These are phyloP conservation scores for Syncephalis plumigaleata DNA, from an alignment of 371 early-diverging fungal genomes.

Conservation along the genomic window DNA sequence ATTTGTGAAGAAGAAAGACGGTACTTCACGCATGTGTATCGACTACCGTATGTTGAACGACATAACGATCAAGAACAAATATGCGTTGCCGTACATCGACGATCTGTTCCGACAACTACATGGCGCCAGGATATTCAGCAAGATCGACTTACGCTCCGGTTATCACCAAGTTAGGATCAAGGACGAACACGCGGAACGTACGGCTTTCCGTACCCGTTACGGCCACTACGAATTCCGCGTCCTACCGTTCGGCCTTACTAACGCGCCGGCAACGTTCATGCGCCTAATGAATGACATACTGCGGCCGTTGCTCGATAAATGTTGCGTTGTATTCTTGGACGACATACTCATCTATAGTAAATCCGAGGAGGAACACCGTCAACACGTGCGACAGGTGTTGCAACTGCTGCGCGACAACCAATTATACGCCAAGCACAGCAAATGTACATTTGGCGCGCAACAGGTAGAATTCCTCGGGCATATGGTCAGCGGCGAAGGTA, in stretches of 20 bases:
- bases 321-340: too few relatives aligned
- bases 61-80: background rate
- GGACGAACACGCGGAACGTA: constrained; percentile 14
- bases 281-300: constrained; percentile 14
- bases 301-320: constrained; percentile 6
- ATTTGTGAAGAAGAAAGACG: constrained; percentile 34
- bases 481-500: constrained; percentile 11
- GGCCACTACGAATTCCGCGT: constrained; percentile 22
- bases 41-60: constrained; percentile 19
- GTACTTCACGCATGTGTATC: constrained; percentile 18
- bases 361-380: constrained; percentile 12
- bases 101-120: constrained; percentile 9
- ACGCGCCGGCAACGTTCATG: constrained; percentile 20
- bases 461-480: constrained; percentile 18
- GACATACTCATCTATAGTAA: too few relatives aligned
- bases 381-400: constrained; percentile 15
- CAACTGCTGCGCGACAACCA: constrained; percentile 10
- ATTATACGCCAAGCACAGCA: constrained; percentile 14
- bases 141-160: constrained; percentile 15
- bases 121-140: constrained; percentile 10
- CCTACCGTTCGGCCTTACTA: constrained; percentile 18
- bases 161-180: constrained; percentile 18
- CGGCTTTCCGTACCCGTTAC: constrained; percentile 23
- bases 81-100: background rate
- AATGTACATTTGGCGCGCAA: constrained; percentile 16